phyloP scores from a whole-genome alignment of 805 yeast genomes.

The Isabelozyma pseudorhagii region DNA sequence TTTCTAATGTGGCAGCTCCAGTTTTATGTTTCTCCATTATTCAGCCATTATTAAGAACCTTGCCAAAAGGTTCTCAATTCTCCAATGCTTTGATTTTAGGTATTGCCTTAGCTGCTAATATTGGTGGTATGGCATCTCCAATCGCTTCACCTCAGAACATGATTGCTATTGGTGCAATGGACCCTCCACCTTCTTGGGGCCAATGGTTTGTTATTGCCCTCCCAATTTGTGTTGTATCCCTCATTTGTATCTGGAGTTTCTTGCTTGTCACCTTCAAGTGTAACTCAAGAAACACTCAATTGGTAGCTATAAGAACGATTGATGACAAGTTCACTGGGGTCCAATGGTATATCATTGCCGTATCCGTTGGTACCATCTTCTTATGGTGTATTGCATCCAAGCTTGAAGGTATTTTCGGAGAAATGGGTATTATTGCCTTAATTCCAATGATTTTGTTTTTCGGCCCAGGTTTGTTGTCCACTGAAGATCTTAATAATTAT shows the following conservation, averaged over 20 bases:
- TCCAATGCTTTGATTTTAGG: conserved; percentile 85
- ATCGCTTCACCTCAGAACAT: conserved; percentile 96
- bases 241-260: conserved; percentile 70
- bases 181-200: conserved; percentile 81
- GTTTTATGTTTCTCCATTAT: conserved; percentile 87
- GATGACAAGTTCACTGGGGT: conserved; percentile 42
- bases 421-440: conserved; percentile 46
- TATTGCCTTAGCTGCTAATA: conserved; percentile 86
- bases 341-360: conserved; percentile 41
- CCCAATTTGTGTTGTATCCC: conserved; percentile 68
- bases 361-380: conserved; percentile 42
- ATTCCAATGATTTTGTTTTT: conserved; percentile 48
- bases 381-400: conserved; percentile 49
- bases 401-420: conserved; percentile 42
- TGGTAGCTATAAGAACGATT: conserved; percentile 46
- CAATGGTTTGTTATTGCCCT: conserved; percentile 89
- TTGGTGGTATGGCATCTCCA: conserved; percentile 98
- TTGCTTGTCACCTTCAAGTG: conserved; percentile 62
- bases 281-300: conserved; percentile 44
- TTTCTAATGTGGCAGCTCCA: conserved; percentile 96
- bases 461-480: conserved; percentile 47
- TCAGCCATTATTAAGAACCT: conserved; percentile 82
- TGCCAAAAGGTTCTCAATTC: conserved; percentile 75
- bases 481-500: conserved; percentile 48
- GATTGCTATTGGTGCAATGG: conserved; percentile 84